Evolutionary conservation across 768 basidiomycete genomes (phyloP), one percentile per base, ranked within the genome.

Genomic region (Boletus subparvulus): DNA sequence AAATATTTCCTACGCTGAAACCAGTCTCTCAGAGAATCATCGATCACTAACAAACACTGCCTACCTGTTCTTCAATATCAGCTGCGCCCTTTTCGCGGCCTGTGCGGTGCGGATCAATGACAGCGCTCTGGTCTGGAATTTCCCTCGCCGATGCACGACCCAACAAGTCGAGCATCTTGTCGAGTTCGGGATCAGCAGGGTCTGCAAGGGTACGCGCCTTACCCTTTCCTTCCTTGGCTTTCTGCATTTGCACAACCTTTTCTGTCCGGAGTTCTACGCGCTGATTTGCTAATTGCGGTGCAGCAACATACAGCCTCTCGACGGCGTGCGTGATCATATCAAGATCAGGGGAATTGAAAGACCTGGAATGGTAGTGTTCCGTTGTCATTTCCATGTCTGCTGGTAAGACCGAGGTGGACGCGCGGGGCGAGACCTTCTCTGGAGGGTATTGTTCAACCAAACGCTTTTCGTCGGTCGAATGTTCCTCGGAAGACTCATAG

Each of bases 261-360:
- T 83, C 75, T 6, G 79, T 80, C 64, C 87, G 87, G 44, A 96
- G 82, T 69, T 95, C 94, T n/a, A 91, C 93, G 1, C 97, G 85
- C 71, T 99, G 96, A 68, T 95, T 88, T 56, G 88, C 84, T 41
- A 98, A 73, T 69, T 96, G 94, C 1, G 96, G 95, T 0, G 93
- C 85, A 32, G 88, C 90, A 9, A 82, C 71, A 70, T 97, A 92
- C 12, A 98, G 75, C 37, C 94, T 79, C 69, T 96, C 94, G 64
- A 99, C 95, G 32, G 97, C 94, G 69, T 83, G 81, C 0, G 91
- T 84, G 44, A 98, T 85, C 12, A 82, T 79, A 62, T 97, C 94
- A 19, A 98, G 77, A 69, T 98, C 96, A 65, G 90, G 73, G 49
- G 84, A 75, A 84, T 87, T 47, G 35, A 59, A 55, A 39, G 56